Conservation (phyloP, 768 basidiomycete genomes). For the Galerina marginata region DNA sequence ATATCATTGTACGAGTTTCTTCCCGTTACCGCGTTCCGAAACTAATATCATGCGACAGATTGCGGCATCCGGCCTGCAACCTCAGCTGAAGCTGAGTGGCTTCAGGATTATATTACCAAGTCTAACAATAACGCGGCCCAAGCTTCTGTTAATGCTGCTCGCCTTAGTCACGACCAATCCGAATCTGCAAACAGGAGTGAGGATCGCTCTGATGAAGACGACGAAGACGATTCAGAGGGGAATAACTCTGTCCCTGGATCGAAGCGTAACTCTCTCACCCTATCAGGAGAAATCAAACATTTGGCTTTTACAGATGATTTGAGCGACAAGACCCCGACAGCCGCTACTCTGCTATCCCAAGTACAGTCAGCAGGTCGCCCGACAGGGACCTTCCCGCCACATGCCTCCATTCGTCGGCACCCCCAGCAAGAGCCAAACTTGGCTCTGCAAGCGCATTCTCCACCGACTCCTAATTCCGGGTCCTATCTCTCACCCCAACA, state of each 20-base stretch:
- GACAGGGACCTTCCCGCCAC: constrained; percentile 62
- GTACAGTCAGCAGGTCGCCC: constrained; percentile 73
- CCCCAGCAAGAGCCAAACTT: constrained; percentile 62
- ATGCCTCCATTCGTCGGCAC: constrained; percentile 81
- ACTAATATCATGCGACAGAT: constrained; percentile 51
- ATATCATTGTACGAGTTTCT: constrained; percentile 78
- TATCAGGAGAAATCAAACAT: constrained; percentile 68
- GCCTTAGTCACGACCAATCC: constrained; percentile 71
- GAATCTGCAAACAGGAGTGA: constrained; percentile 64
- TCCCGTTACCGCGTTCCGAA: constrained; percentile 30
- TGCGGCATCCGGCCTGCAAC: constrained; percentile 94
- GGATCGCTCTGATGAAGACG: constrained; percentile 82
- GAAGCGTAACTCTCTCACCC: constrained; percentile 75
- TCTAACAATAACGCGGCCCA: constrained; percentile 87
- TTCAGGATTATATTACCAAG: constrained; percentile 90
- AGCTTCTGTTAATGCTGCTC: constrained; percentile 75
- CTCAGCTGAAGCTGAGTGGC: constrained; percentile 88
- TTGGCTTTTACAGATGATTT: constrained; percentile 64
- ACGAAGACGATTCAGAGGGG: constrained; percentile 86
- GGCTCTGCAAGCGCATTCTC: constrained; percentile 61
- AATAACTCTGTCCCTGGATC: constrained; percentile 63
- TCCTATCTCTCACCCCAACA: constrained; percentile 58
- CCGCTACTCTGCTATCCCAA: constrained; percentile 75
- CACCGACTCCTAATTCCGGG: constrained; percentile 51
- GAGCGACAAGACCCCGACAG: constrained; percentile 88